A percentile compares a stretch with the other conserved stretches of the same genome.
phyloP scores from a whole-genome alignment of 1,139 yeast species.

The Suhomyces maxii region DNA sequence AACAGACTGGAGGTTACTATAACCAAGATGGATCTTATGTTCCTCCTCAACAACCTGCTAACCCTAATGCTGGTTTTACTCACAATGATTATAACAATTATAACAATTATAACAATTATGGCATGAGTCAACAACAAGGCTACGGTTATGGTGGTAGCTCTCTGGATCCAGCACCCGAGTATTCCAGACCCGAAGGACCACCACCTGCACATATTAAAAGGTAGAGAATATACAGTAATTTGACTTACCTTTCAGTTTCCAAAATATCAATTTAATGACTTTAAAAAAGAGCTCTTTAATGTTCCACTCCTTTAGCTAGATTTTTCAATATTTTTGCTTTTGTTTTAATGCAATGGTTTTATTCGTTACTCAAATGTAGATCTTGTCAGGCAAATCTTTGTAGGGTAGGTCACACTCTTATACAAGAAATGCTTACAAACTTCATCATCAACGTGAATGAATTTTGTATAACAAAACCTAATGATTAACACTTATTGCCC shows the following conservation, averaged over 20 bases:
- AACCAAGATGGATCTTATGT: slow-evolving; percentile 7
- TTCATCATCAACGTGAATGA: too few species aligned
- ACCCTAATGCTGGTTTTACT: neutral
- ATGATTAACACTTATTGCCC: too few species aligned
- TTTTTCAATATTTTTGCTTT: too few species aligned
- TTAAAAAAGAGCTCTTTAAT: too few species aligned
- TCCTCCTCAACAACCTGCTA: slow-evolving; percentile 10
- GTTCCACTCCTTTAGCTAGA: too few species aligned
- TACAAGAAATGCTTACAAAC: too few species aligned
- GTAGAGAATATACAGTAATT: neutral
- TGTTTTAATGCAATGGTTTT: too few species aligned
- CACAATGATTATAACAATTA: slow-evolving; percentile 7
- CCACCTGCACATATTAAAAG: slow-evolving; percentile 20
- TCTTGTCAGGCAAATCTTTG: too few species aligned
- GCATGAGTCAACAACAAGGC: slow-evolving; percentile 6
- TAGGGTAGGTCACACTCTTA: too few species aligned
- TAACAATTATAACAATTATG: slow-evolving; percentile 5
- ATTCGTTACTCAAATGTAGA: too few species aligned
- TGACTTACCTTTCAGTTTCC: neutral
- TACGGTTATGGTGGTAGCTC: slow-evolving; percentile 2
- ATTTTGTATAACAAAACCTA: too few species aligned
- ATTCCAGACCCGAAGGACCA: slow-evolving; percentile 23
- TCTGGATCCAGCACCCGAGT: slow-evolving; percentile 12
- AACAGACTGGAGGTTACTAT: slow-evolving; percentile 15
- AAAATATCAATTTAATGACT: neutral